Evolutionary conservation across 2,329 filamentous ascomycete species (phyloP), one percentile per base, ranked within the genome.

Genomic region (Calonectria montana): DNA sequence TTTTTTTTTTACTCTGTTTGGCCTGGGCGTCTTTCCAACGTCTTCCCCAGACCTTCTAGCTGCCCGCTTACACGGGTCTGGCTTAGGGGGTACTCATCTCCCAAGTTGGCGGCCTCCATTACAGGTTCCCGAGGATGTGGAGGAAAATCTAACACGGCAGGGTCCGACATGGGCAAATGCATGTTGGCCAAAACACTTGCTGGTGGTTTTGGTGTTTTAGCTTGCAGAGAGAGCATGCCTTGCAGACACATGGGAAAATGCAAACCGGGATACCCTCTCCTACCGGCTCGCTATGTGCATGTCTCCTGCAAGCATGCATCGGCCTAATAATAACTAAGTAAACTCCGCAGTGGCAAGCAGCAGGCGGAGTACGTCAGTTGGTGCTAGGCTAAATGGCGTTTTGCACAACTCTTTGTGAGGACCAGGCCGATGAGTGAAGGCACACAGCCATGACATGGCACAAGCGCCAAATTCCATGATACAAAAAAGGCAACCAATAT

Each of bases 21-120:
- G 10, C 47, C 53, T 57, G 10, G 27, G n/a, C 18, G n/a, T 16
- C 21, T 41, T 76, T 72, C 64, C 55, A 68, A 61, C 47, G 25
- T 27, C 53, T 67, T 64, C 47, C 67, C 72, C 70, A 69, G 66
- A 69, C 41, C 63, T 64, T 72, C 65, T 72, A 64, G 69, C 50
- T 59, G 39, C 72, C 72, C 69, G 62, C 72, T 72, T 73, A 73
- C 63, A 72, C 59, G 70, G 61, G 50, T 39, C 65, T 68, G 63
- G 63, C 48, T 21, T 64, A 61, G 65, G 29, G 65, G 45, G 45
- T 47, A 45, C 37, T 27, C 31, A 48, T 31, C 23, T 67, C 43
- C 29, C 57, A 21, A 25, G 27, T 31, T 29, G 66, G 57, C 35
- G 66, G 59, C 48, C 47, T 57, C 47, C 13, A 64, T 41, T 9